These are phyloP conservation scores for Solanum hybrid DNA, from an alignment of 305 asterid genomes.

Conservation along the genomic window DNA sequence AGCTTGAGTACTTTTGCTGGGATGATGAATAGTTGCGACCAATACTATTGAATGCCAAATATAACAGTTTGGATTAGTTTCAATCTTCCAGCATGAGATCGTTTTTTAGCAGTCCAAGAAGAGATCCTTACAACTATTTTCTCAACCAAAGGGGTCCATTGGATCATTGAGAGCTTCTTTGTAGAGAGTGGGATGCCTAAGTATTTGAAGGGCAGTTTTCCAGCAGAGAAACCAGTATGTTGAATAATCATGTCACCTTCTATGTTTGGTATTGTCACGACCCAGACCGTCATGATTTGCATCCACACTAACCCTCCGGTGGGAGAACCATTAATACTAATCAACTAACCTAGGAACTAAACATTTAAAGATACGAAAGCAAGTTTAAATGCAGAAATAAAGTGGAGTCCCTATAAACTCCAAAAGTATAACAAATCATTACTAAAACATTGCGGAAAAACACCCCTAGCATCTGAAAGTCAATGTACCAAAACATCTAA, in stretches of 20 bases:
- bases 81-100: background rate
- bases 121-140: background rate
- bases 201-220: background rate
- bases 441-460: too few species aligned
- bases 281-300: too few species aligned
- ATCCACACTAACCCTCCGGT: too few species aligned
- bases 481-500: too few species aligned
- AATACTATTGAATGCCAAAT: background rate
- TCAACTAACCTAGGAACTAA: too few species aligned
- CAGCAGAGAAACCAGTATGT: background rate
- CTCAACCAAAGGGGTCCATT: background rate
- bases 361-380: too few species aligned
- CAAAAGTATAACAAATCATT: too few species aligned
- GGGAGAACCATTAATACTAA: too few species aligned
- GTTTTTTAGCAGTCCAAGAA: background rate
- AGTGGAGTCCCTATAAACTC: too few species aligned
- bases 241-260: background rate
- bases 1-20: background rate
- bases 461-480: too few species aligned
- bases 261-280: background rate
- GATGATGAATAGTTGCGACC: background rate
- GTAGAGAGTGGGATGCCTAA: background rate
- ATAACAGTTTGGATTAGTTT: background rate
- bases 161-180: background rate
- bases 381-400: too few species aligned